These are phyloP conservation scores for Fusarium buharicum DNA, from an alignment of 2,329 filamentous ascomycete species.

Conservation along the genomic window DNA sequence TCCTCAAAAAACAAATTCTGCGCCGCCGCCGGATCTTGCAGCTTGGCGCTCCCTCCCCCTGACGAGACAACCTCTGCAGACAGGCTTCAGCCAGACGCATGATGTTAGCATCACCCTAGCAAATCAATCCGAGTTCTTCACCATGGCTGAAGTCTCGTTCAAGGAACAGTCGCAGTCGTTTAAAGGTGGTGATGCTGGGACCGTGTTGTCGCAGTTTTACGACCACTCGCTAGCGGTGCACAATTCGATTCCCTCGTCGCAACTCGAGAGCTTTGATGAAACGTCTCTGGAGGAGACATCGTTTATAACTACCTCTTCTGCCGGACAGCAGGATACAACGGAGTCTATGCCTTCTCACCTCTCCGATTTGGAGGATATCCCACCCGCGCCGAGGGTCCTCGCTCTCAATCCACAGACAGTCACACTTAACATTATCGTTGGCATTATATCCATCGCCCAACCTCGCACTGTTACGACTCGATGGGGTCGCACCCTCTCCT, in stretches of 20 bases:
- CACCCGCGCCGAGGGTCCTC: constrained; percentile 71
- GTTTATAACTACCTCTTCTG: constrained; percentile 53
- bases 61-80: constrained; percentile 57
- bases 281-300: constrained; percentile 48
- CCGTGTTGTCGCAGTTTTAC: constrained; percentile 72
- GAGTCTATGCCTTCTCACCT: constrained; percentile 49
- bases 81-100: constrained; percentile 64
- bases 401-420: constrained; percentile 81
- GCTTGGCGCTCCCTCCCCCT: constrained; percentile 67
- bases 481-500: constrained; percentile 68
- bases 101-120: constrained; percentile 49
- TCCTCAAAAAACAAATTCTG: not conserved
- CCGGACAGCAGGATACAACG: constrained; percentile 38
- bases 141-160: constrained; percentile 55
- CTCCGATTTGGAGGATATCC: constrained; percentile 74
- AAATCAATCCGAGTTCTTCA: constrained; percentile 60
- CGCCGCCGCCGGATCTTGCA: constrained; percentile 51
- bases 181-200: constrained; percentile 49
- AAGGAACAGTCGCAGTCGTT: constrained; percentile 37
- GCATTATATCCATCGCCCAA: constrained; percentile 76
- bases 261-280: constrained; percentile 55
- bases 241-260: constrained; percentile 71
- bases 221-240: constrained; percentile 81
- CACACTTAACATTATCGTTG: constrained; percentile 83
- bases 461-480: constrained; percentile 75